Base-by-base conservation (phyloP, 371 early-diverging fungal genomes). In the Mucor piriformis region DNA sequence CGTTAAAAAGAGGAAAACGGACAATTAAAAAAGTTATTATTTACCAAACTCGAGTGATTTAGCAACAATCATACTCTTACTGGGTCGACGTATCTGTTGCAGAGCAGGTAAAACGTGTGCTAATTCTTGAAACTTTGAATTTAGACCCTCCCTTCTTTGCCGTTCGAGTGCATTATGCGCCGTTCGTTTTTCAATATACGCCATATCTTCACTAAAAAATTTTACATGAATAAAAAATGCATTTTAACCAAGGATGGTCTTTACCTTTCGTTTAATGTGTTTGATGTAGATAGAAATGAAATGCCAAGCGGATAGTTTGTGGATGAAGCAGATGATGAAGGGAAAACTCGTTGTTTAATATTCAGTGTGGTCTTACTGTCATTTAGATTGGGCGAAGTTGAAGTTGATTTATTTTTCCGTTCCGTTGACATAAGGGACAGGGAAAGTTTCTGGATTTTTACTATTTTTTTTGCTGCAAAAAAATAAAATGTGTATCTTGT, bases 81-180 rank as follows among this genome's bases (percentile, higher is more conserved):
- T 87, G 16, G 92, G 92, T 50, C 89, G 79, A 43, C 88, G 82
- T 37, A 90, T 84, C 43, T 87, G 76, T 54, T 77, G 79, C n/a
- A 91, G 83, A n/a, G 89, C 74, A 47, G 92, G 92, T 20, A 92
- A 63, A 16, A 87, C 83, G 66, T 84, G 83, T 13, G 92, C 92
- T 27, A 92, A 76, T 38, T 92, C 89, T 70, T 88, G 90, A 66
- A 92, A 90, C 56, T 87, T 85, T 33, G 73, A 72, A 64, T 91
- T 91, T 27, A 92, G 77, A 10, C 82, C 85, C 73, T 92, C 92
- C 47, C 92, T 83, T 54, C 92, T 78, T 54, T 90, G 90, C 11
- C 92, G 79, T 68, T 92, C 92, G 25, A 90, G 79, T 12, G 91
- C 91, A 63, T 92, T 92, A 67, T 92, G 92, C 20, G 83, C 89